Evolutionary conservation across 805 yeast genomes (phyloP).

Genomic region (Monosporozyma unispora): DNA sequence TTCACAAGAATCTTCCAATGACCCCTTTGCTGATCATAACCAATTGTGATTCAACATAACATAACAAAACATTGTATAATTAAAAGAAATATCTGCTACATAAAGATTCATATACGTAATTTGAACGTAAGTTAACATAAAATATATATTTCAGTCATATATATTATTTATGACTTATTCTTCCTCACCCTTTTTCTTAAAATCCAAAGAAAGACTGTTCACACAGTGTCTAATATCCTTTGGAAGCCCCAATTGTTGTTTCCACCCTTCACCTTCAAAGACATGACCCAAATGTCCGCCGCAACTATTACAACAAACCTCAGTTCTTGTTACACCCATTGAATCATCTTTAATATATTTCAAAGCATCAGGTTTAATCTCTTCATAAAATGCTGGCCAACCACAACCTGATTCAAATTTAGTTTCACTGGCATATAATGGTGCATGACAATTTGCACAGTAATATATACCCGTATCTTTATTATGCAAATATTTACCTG

Average conservation of each 20-base stretch:
- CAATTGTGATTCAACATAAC: slow-evolving; percentile 6
- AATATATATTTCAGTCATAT: too few species aligned
- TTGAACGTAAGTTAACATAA: neutral
- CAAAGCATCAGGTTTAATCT: slow-evolving; percentile 66
- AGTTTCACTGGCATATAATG: slow-evolving; percentile 68
- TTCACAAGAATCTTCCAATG: neutral
- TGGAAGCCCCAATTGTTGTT: slow-evolving; percentile 35
- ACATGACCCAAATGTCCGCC: slow-evolving; percentile 96
- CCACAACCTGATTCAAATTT: slow-evolving; percentile 92
- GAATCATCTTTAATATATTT: slow-evolving; percentile 49
- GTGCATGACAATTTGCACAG: slow-evolving; percentile 81
- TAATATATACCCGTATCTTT: slow-evolving; percentile 52
- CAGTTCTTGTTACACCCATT: slow-evolving; percentile 76
- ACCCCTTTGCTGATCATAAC: slow-evolving; percentile 47
- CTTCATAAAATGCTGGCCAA: slow-evolving; percentile 96
- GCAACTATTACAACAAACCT: slow-evolving; percentile 80
- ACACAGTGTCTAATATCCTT: slow-evolving; percentile 95
- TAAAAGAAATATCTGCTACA: neutral
- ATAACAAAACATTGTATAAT: neutral
- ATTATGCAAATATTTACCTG: slow-evolving; percentile 32
- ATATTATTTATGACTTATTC: too few species aligned
- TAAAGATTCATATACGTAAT: neutral
- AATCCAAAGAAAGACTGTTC: slow-evolving; percentile 73
- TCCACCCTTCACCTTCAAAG: slow-evolving; percentile 86
- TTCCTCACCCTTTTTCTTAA: slow-evolving; percentile 25